A percentile compares a stretch with the other conserved stretches of the same genome.
Evolutionary conservation across 2,329 filamentous ascomycete genomes (phyloP).

Genomic region (Cucurbitaria berberidis): DNA sequence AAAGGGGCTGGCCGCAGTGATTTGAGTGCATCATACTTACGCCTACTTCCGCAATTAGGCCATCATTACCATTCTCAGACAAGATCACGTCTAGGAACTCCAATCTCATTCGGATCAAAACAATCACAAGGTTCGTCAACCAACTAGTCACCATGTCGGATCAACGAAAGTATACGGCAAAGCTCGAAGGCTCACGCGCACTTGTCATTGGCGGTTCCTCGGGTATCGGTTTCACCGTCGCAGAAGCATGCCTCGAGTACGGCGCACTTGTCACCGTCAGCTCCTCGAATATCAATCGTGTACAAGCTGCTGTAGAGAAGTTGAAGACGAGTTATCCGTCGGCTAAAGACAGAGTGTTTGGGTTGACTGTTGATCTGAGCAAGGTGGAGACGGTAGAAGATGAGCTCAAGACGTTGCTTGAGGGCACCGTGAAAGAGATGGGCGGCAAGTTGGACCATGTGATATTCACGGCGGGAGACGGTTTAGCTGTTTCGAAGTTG

Average conservation of each 20-base stretch:
- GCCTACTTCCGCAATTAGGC: too few species aligned
- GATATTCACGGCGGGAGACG: slow-evolving; percentile 62
- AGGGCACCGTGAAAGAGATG: slow-evolving; percentile 39
- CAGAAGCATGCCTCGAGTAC: slow-evolving; percentile 62
- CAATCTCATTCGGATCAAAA: not conserved
- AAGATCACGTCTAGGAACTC: too few species aligned
- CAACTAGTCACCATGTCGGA: slow-evolving; percentile 37
- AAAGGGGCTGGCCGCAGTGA: too few species aligned
- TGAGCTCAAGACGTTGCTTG: slow-evolving; percentile 57
- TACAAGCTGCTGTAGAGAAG: slow-evolving; percentile 55
- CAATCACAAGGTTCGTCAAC: not conserved
- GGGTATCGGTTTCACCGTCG: slow-evolving; percentile 68
- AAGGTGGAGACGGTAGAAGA: slow-evolving; percentile 54
- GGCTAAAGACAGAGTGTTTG: slow-evolving; percentile 48
- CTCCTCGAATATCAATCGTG: slow-evolving; percentile 60
- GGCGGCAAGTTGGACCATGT: slow-evolving; percentile 60
- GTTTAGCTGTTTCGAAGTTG: slow-evolving; percentile 51
- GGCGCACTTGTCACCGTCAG: slow-evolving; percentile 65
- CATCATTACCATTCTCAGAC: too few species aligned
- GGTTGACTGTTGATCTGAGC: slow-evolving; percentile 58
- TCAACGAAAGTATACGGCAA: slow-evolving; percentile 55
- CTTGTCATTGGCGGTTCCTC: slow-evolving; percentile 69
- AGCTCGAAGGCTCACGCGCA: slow-evolving; percentile 55
- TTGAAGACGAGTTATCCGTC: slow-evolving; percentile 55
- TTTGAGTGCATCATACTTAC: too few species aligned